Conservation (phyloP, 2,329 filamentous ascomycete genomes). For the Cladosporium sp. region DNA sequence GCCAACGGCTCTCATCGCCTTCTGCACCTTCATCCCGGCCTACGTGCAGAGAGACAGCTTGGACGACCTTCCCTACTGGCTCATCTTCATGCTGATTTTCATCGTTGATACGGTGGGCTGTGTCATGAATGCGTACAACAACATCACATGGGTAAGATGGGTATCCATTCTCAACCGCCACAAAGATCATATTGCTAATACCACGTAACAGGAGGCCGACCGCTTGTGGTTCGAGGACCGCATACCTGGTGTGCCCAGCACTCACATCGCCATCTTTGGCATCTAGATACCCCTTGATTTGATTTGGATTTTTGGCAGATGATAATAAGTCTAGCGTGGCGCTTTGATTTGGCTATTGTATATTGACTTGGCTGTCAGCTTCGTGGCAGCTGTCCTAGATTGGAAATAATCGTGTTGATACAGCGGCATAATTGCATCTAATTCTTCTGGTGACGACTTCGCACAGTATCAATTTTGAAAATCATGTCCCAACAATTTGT, state of each 20-base stretch:
- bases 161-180: neutral
- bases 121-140: conserved; percentile 43
- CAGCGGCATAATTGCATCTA: neutral
- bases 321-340: conserved; percentile 1
- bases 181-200: conserved; percentile 1
- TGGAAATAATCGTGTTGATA: neutral
- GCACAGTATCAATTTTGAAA: neutral
- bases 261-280: conserved; percentile 21
- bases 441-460: neutral
- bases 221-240: conserved; percentile 23
- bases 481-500: neutral
- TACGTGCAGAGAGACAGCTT: conserved; percentile 33
- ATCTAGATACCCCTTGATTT: conserved; percentile 18
- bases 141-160: conserved; percentile 36
- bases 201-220: conserved; percentile 13
- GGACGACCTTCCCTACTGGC: conserved; percentile 37
- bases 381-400: neutral
- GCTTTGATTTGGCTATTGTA: conserved; percentile 10
- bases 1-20: conserved; percentile 36
- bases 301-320: neutral
- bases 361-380: neutral
- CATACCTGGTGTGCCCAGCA: conserved; percentile 19
- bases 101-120: conserved; percentile 39
- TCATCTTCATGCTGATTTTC: conserved; percentile 40
- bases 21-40: conserved; percentile 38